These are phyloP conservation scores for Aphanomyces invadans DNA, from an alignment of 352 stramenopile genomes.

Conservation along the genomic window DNA sequence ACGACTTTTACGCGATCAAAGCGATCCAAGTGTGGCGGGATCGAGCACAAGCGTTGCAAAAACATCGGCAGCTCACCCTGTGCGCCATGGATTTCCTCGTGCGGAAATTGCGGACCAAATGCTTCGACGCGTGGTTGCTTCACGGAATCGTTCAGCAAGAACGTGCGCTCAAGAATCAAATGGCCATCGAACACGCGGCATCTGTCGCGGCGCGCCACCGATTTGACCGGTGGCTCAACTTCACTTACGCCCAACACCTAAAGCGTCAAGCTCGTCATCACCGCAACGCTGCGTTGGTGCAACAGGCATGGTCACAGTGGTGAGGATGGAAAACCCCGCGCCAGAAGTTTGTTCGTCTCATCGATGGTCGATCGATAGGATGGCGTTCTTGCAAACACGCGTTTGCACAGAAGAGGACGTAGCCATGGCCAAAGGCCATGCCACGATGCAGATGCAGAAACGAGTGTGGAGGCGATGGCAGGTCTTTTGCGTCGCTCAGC, in stretches of 20 bases:
- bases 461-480: background rate
- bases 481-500: background rate
- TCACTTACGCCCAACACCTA: background rate
- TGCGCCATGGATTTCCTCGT: slow-evolving; percentile 8
- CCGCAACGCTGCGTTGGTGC: background rate
- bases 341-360: background rate
- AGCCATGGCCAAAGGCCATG: background rate
- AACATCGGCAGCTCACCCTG: no score
- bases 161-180: background rate
- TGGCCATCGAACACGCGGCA: background rate
- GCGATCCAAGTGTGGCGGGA: background rate
- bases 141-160: background rate
- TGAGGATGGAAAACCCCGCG: no score
- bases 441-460: background rate
- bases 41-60: background rate
- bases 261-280: background rate
- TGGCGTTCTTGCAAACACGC: background rate
- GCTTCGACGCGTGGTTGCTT: slow-evolving; percentile 10
- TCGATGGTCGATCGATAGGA: background rate
- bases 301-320: background rate
- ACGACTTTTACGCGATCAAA: background rate
- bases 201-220: background rate
- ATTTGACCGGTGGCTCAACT: background rate
- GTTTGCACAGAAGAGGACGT: background rate
- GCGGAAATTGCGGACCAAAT: background rate